Evolutionary conservation across 148 eudicot genomes (phyloP), one percentile per base, ranked within the genome.

Genomic region (Chenopodium suecicum): DNA sequence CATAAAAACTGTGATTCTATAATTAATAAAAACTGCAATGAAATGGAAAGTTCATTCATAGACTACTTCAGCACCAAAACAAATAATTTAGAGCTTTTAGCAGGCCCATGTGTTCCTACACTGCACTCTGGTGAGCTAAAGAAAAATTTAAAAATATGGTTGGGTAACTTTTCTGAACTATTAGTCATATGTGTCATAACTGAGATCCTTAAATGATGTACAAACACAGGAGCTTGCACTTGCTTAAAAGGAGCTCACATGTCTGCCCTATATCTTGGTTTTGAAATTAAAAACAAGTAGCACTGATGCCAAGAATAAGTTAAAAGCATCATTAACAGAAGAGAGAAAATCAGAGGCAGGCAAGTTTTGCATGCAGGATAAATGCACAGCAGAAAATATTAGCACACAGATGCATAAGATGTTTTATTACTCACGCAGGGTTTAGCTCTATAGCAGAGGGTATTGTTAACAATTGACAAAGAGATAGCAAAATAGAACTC

Each of bases 341-440:
- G 47, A 66, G 90, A 86, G 23, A 85, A 89, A 47, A 85, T 89
- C 47, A 72, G 78, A 69, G 83, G 63, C 6, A 81, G 75, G 65
- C 91, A 89, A n/a, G 63, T 84, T 11, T 82, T 87, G 9, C 84
- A 84, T 27, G 74, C 84, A 14, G 90, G 91, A 22, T 89, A 91
- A 91, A 89, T 90, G 60, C 91, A 87, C 93, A 90, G 29, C 90
- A 82, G 73, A 84, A 79, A 25, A 90, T 90, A 1, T 69, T 90
- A 54, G 88, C 84, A 9, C 93, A 90, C 66, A 48, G 31, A 48
- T 87, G 82, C 54, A 90, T 89, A 20, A 91, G 93, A 4, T 87
- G 91, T 56, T 90, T 84, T 48, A 10, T 90, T 13, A 84, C 72
- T 73, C 93, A 90, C 46, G 83, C 82, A 16, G 93, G 93, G 56